Percentiles rank a stretch among this genome's conserved stretches.
These are phyloP conservation scores for Codiaeum variegatum DNA, from an alignment of 441 rosid species.

Conservation along the genomic window DNA sequence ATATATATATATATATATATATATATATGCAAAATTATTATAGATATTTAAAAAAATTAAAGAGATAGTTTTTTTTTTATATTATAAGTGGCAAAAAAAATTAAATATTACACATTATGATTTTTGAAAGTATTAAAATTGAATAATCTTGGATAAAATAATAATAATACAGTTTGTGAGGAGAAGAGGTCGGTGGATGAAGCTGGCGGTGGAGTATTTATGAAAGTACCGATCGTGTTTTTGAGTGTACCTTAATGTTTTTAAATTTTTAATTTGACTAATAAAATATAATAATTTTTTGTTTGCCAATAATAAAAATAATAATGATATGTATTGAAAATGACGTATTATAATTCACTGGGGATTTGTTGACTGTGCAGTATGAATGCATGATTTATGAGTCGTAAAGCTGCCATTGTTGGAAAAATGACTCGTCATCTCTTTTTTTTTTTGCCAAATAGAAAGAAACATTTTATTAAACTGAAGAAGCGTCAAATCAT, in stretches of 20 bases:
- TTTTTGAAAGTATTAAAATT: no score
- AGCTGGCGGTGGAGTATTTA: neutral
- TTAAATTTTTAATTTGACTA: neutral
- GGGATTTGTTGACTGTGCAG: neutral
- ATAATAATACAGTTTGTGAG: neutral
- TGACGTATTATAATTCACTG: neutral
- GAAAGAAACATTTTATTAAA: no score
- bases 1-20: no score
- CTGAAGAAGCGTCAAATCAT: no score
- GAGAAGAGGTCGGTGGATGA: neutral
- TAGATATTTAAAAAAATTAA: no score
- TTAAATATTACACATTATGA: no score
- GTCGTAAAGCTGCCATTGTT: neutral
- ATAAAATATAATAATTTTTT: neutral
- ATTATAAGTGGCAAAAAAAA: no score
- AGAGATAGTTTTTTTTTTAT: no score
- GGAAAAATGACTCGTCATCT: neutral
- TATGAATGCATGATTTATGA: neutral
- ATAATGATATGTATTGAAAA: neutral
- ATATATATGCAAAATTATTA: no score
- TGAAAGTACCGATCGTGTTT: conserved; percentile 14
- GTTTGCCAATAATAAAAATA: no score
- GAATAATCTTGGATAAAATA: neutral
- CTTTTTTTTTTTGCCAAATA: no score
- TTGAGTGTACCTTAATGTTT: neutral